Base-by-base conservation (phyloP, 345 rosid species). In the Gossypium mustelinum region DNA sequence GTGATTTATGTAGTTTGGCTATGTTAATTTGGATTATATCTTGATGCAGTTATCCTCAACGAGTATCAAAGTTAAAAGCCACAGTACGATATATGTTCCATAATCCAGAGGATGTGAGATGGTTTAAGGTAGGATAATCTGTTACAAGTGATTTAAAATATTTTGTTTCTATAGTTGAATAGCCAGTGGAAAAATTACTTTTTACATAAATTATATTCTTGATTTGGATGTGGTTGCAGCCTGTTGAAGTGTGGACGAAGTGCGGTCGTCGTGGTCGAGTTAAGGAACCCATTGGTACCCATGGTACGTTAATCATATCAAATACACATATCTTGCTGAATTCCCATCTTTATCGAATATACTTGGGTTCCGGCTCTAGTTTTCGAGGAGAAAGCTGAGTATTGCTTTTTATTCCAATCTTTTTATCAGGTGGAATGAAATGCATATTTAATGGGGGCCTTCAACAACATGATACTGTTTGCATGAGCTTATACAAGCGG, bases 221-320 rank as follows among this genome's bases (percentile, higher is more conserved):
- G 41, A 44, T 54, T 59, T 61, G 67, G 58, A 51, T 61, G 62
- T 52, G 34, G 60, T 72, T 86, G 81, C 86, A 94, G 98, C 99
- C 96, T 68, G 94, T 95, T 11, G 98, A 95, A 84, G 96, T 93
- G 58, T 91, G 90, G 89, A 84, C 92, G 8, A 95, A 95, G 78
- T 84, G 88, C 1, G 96, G 97, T 47, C 88, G 87, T 1, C 96
- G 96, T 72, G 98, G 97, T 79, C 94, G 96, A 13, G 80, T 95
- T 48, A 95, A 83, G 92, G 98, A 95, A 82, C 99, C 97, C 75
- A 84, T 92, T 50, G 99, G 98, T 14, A 93, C 98, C 74, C 97
- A 95, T 72, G 97, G 99, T 93, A 89, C 73, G 87, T 45, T 29
- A 50, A 69, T 71, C 50, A 16, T 69, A 11, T 27, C 25, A 10